Base-by-base conservation (phyloP, 768 basidiomycete species). In the Termitomyces heimii region DNA sequence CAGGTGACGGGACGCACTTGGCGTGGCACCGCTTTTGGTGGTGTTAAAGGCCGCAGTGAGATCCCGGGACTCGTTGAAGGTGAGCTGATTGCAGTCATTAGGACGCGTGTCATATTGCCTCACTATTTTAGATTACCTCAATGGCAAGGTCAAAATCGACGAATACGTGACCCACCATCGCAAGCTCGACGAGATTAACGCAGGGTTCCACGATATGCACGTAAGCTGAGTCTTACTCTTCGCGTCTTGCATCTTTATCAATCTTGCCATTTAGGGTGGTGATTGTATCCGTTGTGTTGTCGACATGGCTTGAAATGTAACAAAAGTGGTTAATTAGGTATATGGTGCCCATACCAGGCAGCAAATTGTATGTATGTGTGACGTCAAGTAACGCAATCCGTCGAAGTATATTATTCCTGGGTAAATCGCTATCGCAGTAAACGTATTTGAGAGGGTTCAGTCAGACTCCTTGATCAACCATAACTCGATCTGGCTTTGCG, bases 1-100 rank as follows among this genome's bases (percentile, higher is more conserved):
- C 78, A 89, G 74, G 87, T 94, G 29, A 94, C 94, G 58, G 94
- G 93, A 48, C 85, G 94, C 51, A 88, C 85, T 46, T 98, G 97
- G 97, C 88, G 93, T 66, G 97, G 97, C 44, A 78, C 83, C 35
- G 97, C 97, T 2, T 99, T 98, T 66, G 97, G 97, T 55, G 97
- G 97, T 53, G 95, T 99, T 62, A 98, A 98, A 77, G 97, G 96
- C 35, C 84, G 97, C 56, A 94, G 95, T 18, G 96, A 98, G 73
- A 77, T 98, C 42, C 95, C 95, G 44, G 92, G 91, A 24, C 84
- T 98, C 34, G 94, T 98, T 8, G 86, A 95, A 71, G 92, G 92
- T 92, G 59, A 63, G 72, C 61, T 5, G 37, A 53, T 44, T 16
- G 26, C 49, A 47, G 35, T n/a, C 42, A 12, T 40, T 13, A 49